Conservation (phyloP, 169 alveolate species). For the Amoebophrya sp. region DNA sequence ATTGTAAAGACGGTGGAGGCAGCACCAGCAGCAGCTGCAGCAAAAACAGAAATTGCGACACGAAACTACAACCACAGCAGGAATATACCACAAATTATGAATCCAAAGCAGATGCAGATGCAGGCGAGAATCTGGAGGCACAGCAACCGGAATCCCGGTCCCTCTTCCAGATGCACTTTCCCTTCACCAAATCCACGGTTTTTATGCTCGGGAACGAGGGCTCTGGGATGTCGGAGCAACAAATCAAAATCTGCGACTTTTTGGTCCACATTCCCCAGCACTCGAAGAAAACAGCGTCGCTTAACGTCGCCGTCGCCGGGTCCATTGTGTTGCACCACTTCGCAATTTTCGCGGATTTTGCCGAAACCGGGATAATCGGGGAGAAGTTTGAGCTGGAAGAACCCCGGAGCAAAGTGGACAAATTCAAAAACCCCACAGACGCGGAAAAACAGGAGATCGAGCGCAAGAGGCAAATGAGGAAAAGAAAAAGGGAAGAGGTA, state of each 20-base stretch:
- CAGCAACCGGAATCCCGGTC: background rate
- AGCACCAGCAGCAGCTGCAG: background rate
- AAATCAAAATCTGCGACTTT: conserved; percentile 70
- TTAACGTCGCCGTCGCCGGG: conserved; percentile 80
- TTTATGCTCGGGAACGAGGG: conserved; percentile 83
- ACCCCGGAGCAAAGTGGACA: background rate
- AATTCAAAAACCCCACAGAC: background rate
- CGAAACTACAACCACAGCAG: too few relatives aligned
- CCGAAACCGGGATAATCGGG: background rate
- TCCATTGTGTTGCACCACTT: conserved; percentile 68
- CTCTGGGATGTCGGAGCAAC: conserved; percentile 66
- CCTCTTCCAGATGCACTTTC: background rate
- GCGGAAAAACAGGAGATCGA: background rate
- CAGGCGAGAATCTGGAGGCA: background rate
- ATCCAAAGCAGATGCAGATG: background rate
- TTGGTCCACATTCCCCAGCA: conserved; percentile 74
- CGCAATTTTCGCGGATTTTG: background rate
- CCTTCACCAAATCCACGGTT: conserved; percentile 63
- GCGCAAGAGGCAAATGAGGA: background rate
- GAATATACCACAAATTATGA: too few relatives aligned
- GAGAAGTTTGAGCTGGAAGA: background rate
- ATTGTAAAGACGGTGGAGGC: background rate
- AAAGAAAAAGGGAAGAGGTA: background rate
- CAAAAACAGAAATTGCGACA: too few relatives aligned
- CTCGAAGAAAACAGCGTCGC: conserved; percentile 69